Evolutionary conservation across 1,284 basidiomycete genomes (phyloP).

Genomic region (Gomphus bonarii): DNA sequence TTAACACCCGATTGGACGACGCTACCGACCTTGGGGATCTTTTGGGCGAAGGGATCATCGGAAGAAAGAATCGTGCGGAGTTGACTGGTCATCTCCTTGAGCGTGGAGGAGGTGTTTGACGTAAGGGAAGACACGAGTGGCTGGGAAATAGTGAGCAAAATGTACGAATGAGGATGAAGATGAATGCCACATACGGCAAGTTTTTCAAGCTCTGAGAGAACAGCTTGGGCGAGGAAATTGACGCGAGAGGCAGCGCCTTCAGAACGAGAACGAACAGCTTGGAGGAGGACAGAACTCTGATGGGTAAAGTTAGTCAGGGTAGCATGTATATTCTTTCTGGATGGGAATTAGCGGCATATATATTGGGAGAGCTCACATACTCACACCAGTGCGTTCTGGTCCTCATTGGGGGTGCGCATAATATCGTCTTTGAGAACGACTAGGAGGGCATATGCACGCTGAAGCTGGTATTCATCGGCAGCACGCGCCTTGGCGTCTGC

Average conservation of each 20-base stretch:
- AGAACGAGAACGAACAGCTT: conserved; percentile 8
- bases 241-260: conserved; percentile 13
- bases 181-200: conserved; percentile 13
- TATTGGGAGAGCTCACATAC: background rate
- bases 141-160: background rate
- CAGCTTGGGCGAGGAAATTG: conserved; percentile 11
- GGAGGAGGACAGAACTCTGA: conserved; percentile 1
- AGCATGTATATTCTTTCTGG: conserved; percentile 7
- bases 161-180: background rate
- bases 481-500: background rate
- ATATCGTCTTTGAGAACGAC: conserved; percentile 5
- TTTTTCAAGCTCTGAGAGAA: conserved; percentile 16
- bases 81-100: conserved; percentile 3
- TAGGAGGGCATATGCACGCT: conserved; percentile 9
- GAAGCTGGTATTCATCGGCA: conserved; percentile 5
- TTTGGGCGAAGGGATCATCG: background rate
- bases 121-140: conserved; percentile 5
- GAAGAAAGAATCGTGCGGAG: conserved; percentile 4
- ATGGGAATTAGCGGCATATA: background rate
- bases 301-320: conserved; percentile 1
- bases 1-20: conserved; percentile 5
- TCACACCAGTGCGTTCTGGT: conserved; percentile 7
- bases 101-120: conserved; percentile 3
- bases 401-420: conserved; percentile 3
- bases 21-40: conserved; percentile 7